Conservation (phyloP, 495 filamentous ascomycete genomes). For the Durotheca rogersii region DNA sequence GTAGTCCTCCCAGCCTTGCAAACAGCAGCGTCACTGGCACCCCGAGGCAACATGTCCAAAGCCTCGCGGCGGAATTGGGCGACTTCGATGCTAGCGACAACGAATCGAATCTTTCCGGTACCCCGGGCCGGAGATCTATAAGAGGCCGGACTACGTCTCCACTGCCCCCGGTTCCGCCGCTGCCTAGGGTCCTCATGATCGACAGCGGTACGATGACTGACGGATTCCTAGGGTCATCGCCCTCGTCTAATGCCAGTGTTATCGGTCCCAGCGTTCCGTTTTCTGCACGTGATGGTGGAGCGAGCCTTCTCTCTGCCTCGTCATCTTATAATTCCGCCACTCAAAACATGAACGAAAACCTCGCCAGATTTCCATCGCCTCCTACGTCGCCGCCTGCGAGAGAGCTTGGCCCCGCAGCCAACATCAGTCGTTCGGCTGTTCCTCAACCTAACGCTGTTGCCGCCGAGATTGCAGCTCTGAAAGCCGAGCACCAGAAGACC, state of each 20-base stretch:
- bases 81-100: constrained; percentile 68
- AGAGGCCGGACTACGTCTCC: constrained; percentile 51
- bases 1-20: constrained; percentile 59
- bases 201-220: constrained; percentile 87
- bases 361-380: constrained; percentile 50
- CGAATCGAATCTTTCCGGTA: constrained; percentile 50
- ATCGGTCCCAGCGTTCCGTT: constrained; percentile 33
- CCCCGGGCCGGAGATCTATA: constrained; percentile 49
- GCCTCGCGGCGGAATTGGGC: constrained; percentile 85
- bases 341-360: constrained; percentile 47
- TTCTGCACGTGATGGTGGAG: constrained; percentile 44
- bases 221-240: constrained; percentile 47
- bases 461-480: constrained; percentile 28
- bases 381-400: constrained; percentile 38
- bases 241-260: constrained; percentile 20
- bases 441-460: constrained; percentile 32
- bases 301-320: constrained; percentile 25
- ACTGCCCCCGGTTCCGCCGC: constrained; percentile 54
- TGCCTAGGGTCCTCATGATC: constrained; percentile 63
- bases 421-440: constrained; percentile 36
- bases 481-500: constrained; percentile 49
- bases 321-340: constrained; percentile 43
- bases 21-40: constrained; percentile 50
- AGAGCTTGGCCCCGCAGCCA: constrained; percentile 16
- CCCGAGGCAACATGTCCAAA: constrained; percentile 65